Evolutionary conservation across 1,284 basidiomycete species (phyloP).

Genomic region (Abortiporus biennis): DNA sequence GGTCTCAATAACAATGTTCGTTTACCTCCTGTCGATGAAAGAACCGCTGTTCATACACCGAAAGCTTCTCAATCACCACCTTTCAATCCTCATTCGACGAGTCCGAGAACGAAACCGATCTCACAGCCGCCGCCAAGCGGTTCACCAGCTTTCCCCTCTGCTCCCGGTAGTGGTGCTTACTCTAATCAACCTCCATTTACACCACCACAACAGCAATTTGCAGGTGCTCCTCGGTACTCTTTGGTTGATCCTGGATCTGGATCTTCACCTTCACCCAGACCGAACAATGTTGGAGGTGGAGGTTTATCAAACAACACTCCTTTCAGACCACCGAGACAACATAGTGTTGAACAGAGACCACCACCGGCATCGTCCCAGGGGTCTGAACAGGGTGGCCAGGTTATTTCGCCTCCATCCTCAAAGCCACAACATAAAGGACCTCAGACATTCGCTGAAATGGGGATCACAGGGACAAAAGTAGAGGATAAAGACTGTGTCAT

Average conservation of each 20-base stretch:
- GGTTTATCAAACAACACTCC: constrained; percentile 6
- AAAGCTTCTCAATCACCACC: constrained; percentile 3
- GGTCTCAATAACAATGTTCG: constrained; percentile 1
- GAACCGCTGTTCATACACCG: constrained; percentile 4
- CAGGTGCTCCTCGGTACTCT: constrained; percentile 23
- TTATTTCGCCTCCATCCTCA: constrained; percentile 2
- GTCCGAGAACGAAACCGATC: constrained; percentile 1
- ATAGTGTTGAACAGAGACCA: neutral
- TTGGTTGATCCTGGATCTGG: constrained; percentile 21
- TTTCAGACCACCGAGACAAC: constrained; percentile 7
- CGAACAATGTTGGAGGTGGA: constrained; percentile 8
- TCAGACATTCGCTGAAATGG: constrained; percentile 91
- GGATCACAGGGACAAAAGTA: constrained; percentile 67
- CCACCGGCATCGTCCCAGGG: neutral
- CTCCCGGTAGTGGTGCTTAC: constrained; percentile 1
- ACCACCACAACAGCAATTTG: constrained; percentile 10
- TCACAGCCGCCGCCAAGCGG: constrained; percentile 1
- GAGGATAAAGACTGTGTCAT: constrained; percentile 80
- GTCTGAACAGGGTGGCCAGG: neutral
- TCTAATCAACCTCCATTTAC: neutral
- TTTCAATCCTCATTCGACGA: neutral
- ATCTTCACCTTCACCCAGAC: constrained; percentile 11
- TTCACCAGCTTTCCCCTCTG: neutral
- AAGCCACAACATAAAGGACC: constrained; percentile 36
- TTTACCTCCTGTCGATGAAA: constrained; percentile 4